Conservation (phyloP, 306 rosid genomes). For the Spatholobus suberectus region DNA sequence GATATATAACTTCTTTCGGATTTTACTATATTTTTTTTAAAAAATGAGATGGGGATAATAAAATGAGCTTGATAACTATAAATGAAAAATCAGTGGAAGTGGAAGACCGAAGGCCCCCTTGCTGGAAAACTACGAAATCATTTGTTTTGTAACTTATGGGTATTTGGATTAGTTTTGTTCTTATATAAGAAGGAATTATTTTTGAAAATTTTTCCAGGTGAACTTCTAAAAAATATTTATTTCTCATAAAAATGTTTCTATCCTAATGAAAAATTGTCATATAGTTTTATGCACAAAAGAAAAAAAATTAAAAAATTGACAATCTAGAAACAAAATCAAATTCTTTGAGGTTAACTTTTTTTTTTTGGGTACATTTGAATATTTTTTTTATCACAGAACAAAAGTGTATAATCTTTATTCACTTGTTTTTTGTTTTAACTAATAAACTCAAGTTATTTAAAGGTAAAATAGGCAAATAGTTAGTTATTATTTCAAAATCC, state of each 20-base stretch:
- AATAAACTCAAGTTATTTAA: not conserved
- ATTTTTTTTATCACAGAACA: not conserved
- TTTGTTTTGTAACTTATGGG: not conserved
- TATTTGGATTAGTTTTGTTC: no score
- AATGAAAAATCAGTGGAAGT: not conserved
- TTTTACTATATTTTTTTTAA: not conserved
- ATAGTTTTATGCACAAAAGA: not conserved
- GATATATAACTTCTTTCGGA: not conserved
- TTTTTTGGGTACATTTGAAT: not conserved
- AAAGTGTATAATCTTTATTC: not conserved
- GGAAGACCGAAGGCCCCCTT: not conserved
- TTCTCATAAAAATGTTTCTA: not conserved
- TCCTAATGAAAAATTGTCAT: not conserved
- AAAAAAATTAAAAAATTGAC: no score
- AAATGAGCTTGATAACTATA: not conserved
- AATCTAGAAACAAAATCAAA: no score
- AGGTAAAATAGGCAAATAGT: not conserved
- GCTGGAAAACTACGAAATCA: not conserved
- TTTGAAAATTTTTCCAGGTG: no score
- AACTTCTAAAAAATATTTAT: not conserved
- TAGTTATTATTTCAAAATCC: conserved; percentile 5
- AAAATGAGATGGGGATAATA: not conserved
- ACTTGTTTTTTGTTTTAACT: not conserved
- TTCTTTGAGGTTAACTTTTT: not conserved
- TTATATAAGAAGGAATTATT: no score